Percentiles rank a stretch among this genome's conserved stretches.
Conservation (phyloP, 129 eudicot genomes). For the Flaveria ramosissima region DNA sequence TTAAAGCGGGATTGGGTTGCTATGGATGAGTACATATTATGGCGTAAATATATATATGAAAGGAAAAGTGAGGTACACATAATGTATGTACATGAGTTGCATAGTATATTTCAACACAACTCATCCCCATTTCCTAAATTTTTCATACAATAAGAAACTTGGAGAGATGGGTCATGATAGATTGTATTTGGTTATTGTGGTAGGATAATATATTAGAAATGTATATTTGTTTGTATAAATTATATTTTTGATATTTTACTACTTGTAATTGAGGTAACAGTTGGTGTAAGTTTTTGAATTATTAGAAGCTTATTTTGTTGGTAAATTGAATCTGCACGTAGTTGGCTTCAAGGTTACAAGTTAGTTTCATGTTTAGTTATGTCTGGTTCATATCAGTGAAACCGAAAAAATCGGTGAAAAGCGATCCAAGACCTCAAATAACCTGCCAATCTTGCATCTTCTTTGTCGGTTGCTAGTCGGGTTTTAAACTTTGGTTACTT, state of each 20-base stretch:
- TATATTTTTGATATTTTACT: background rate
- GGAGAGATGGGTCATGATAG: constrained; percentile 24
- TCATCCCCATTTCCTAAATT: constrained; percentile 5
- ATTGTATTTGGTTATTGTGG: constrained; percentile 20
- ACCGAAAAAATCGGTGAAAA: no score
- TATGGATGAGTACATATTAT: constrained; percentile 28
- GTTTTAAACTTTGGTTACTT: no score
- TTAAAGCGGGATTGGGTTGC: background rate
- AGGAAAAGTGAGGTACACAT: constrained; percentile 7
- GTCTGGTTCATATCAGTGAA: no score
- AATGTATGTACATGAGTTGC: constrained; percentile 23
- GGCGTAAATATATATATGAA: constrained; percentile 19
- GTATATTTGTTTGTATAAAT: background rate
- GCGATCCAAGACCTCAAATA: no score
- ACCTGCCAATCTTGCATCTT: no score
- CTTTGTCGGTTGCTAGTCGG: no score
- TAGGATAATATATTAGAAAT: background rate
- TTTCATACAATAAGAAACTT: constrained; percentile 25
- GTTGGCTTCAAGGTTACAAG: no score
- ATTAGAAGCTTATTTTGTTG: background rate
- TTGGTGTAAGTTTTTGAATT: background rate
- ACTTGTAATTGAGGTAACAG: background rate
- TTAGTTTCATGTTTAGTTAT: no score
- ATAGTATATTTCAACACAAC: constrained; percentile 17
- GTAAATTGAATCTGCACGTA: background rate